Evolutionary conservation across 176 grass and related monocot species (phyloP), one percentile per base, ranked within the genome.

Genomic region (Bromus sterilis): DNA sequence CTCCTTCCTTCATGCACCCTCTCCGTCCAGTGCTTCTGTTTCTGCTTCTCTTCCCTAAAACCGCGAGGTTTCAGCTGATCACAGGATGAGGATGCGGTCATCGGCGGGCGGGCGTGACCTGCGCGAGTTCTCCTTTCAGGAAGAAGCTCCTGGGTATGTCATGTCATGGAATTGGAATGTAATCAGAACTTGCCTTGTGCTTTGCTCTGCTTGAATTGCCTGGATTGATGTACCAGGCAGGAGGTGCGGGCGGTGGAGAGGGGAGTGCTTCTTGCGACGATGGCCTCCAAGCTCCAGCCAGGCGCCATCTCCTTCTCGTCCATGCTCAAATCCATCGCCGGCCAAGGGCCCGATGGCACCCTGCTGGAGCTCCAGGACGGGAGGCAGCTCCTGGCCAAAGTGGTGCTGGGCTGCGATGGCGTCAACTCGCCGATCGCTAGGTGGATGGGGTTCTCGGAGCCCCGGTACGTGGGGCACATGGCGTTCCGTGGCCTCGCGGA

Each of bases 361-460:
- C 58, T 94, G 51, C 86, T 98, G n/a, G 81, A 98, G 66, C 84
- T 98, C 66, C 75, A 94, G 36, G 90, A 98, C 23, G 90, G 95
- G 14, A 68, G 86, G 14, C 41, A 64, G n/a, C 18, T 98, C 46
- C 75, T 85, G n/a, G 76, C 92, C 26, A 91, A 89, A 81, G 95
- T 91, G 18, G 88, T 98, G 41, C 76, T 98, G 39, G 95, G 90
- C 21, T 98, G 95, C 78, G 92, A 94, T 76, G 95, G 95, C 20
- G 81, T 98, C 36, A 88, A 83, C 61, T 98, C 95, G 15, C 92
- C 81, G 13, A 85, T 98, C 41, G 95, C 95, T 4, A 73, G 88
- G 86, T 98, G 92, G 95, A 94, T 98, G 95, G 92, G 95, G 5
- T 98, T 93, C 86, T 81, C 92, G 20, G 95, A 93, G 78, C 92